Conservation (phyloP, 1,284 basidiomycete genomes). For the Psilocybe mexicana region DNA sequence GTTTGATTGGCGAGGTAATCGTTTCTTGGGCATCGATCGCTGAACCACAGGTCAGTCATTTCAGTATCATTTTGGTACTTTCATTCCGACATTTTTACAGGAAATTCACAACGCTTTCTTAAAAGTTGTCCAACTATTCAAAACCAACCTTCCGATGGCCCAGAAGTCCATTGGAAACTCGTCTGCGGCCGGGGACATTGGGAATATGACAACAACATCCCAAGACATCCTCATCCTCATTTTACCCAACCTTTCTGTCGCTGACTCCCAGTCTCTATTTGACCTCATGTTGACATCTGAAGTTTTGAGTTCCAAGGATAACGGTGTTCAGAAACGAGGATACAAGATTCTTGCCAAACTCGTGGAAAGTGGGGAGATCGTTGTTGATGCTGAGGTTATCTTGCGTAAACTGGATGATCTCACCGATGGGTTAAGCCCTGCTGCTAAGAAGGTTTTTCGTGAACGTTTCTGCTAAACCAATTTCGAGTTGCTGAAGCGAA, state of each 20-base stretch:
- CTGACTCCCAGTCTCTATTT: constrained; percentile 67
- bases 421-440: constrained; percentile 69
- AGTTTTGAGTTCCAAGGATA: constrained; percentile 74
- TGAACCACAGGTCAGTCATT: constrained; percentile 56
- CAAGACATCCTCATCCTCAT: constrained; percentile 90
- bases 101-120: constrained; percentile 80
- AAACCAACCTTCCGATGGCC: constrained; percentile 59
- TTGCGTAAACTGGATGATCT: constrained; percentile 67
- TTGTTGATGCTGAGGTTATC: constrained; percentile 55
- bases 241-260: constrained; percentile 71
- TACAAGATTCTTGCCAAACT: constrained; percentile 87
- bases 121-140: constrained; percentile 80
- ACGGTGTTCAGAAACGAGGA: constrained; percentile 92
- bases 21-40: constrained; percentile 86
- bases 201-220: constrained; percentile 72
- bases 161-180: constrained; percentile 36
- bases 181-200: constrained; percentile 39
- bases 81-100: constrained; percentile 31
- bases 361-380: constrained; percentile 61
- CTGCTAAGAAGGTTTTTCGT: constrained; percentile 79
- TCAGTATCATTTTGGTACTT: background rate
- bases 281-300: constrained; percentile 58
- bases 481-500: background rate
- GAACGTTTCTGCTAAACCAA: background rate
- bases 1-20: constrained; percentile 88